phyloP scores from a whole-genome alignment of 805 yeast genomes.

The Candida oleophila region DNA sequence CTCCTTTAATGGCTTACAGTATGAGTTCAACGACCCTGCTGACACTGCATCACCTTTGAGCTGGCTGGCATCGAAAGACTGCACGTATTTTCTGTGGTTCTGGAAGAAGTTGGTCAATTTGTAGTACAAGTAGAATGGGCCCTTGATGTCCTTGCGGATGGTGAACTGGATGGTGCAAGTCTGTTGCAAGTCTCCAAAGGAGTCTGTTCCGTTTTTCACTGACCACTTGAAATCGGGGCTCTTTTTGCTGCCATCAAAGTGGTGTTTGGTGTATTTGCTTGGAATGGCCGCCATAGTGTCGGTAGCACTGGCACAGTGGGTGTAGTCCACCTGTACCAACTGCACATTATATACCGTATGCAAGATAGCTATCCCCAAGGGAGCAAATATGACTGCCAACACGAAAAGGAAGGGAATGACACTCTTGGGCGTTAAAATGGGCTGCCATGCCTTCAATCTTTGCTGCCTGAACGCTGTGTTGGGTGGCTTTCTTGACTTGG shows the following conservation, averaged over 20 bases:
- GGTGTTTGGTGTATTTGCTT: slow-evolving; percentile 51
- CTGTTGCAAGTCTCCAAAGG: slow-evolving; percentile 17
- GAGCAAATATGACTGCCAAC: slow-evolving; percentile 79
- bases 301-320: slow-evolving; percentile 61
- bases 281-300: slow-evolving; percentile 49
- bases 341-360: slow-evolving; percentile 80
- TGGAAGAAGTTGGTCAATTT: slow-evolving; percentile 88
- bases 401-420: slow-evolving; percentile 81
- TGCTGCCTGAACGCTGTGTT: slow-evolving; percentile 81
- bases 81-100: slow-evolving; percentile 92
- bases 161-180: slow-evolving; percentile 71
- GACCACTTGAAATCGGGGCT: slow-evolving; percentile 65
- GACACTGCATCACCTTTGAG: slow-evolving; percentile 71
- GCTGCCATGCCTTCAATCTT: slow-evolving; percentile 72
- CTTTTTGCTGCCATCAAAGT: slow-evolving; percentile 47
- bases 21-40: slow-evolving; percentile 43
- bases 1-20: slow-evolving; percentile 39
- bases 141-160: slow-evolving; percentile 65
- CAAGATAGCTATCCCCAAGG: slow-evolving; percentile 84
- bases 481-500: slow-evolving; percentile 43
- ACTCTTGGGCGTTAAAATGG: slow-evolving; percentile 86
- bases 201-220: slow-evolving; percentile 16
- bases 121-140: slow-evolving; percentile 78
- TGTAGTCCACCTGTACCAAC: slow-evolving; percentile 70
- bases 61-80: slow-evolving; percentile 78